Evolutionary conservation across 352 stramenopile genomes (phyloP), one percentile per base, ranked within the genome.

Genomic region (Pythium dissotocum): DNA sequence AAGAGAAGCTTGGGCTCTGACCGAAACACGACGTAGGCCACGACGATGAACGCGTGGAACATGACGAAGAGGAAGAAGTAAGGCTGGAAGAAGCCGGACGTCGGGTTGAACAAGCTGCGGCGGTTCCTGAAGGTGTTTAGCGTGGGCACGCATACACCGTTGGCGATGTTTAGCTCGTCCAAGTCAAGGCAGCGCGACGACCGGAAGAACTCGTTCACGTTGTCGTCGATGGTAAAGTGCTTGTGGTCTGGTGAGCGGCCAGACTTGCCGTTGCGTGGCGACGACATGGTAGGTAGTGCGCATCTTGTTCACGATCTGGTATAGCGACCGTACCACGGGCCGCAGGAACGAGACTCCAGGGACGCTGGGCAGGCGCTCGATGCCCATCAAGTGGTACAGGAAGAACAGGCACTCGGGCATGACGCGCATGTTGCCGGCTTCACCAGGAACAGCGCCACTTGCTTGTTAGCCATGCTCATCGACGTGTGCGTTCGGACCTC

Each of bases 191-290:
- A 95, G 24, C 73, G 76, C 36, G 79, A 70, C 56, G 74, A 80
- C 89, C 89, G 95, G 70, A 96, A 96, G 65, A 96, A 95, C 73
- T 96, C 89, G 74, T 96, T 96, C 59, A 94, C 80, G 69, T 96
- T 87, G 77, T 96, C 89, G 58, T 96, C 95, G 71, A 95, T 96
- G 42, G 86, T 92, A 65, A 94, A 85, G 64, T 94, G 88, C 72
- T 91, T 90, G 77, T 95, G 87, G 70, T 96, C 88, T 0, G 82
- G 71, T 6, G 75, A 56, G 12, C 65, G 63, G 49, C 8, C n/a
- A 0, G 24, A 8, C 51, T 69, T 57, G 6, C 60, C 63, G 14
- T 68, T 70, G 26, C 78, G 46, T 14, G 46, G 46, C 46, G 46
- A 77, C 12, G 66, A 57, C 1, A 61, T 42, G 21, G 21, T 24